Evolutionary conservation across 2,329 filamentous ascomycete genomes (phyloP).

Genomic region (Diplodia scrobiculata): DNA sequence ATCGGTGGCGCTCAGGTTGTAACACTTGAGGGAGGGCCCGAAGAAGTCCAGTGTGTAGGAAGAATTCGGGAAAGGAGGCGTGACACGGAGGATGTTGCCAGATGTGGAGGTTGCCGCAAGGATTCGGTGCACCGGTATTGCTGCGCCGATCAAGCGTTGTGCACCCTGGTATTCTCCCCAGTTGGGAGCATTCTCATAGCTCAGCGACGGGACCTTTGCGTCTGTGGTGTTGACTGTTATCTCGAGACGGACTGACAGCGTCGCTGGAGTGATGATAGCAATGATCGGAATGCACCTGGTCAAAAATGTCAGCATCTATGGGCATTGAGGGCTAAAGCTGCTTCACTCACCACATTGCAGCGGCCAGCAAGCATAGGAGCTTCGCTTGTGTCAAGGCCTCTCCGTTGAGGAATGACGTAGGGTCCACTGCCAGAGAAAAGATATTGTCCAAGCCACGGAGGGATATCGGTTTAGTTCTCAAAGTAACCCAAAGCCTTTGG

Average conservation of each 20-base stretch:
- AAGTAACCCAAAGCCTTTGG: constrained; percentile 10
- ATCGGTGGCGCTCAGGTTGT: neutral
- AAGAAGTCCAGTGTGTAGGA: constrained; percentile 9
- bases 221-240: neutral
- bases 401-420: neutral
- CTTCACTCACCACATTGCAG: constrained; percentile 4
- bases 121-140: neutral
- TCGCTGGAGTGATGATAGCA: constrained; percentile 4
- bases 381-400: neutral
- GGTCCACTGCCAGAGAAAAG: constrained; percentile 6
- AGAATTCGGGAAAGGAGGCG: neutral
- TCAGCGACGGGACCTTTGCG: neutral
- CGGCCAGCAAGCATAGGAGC: neutral
- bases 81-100: neutral
- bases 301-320: neutral
- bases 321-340: neutral
- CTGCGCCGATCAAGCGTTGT: neutral
- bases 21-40: neutral
- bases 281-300: constrained; percentile 12
- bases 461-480: neutral
- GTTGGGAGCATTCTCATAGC: neutral
- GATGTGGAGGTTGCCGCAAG: neutral
- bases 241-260: neutral
- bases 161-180: neutral
- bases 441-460: constrained; percentile 5